Evolutionary conservation across 495 filamentous ascomycete species (phyloP), one percentile per base, ranked within the genome.

Genomic region (Chlorociboria aeruginascens): DNA sequence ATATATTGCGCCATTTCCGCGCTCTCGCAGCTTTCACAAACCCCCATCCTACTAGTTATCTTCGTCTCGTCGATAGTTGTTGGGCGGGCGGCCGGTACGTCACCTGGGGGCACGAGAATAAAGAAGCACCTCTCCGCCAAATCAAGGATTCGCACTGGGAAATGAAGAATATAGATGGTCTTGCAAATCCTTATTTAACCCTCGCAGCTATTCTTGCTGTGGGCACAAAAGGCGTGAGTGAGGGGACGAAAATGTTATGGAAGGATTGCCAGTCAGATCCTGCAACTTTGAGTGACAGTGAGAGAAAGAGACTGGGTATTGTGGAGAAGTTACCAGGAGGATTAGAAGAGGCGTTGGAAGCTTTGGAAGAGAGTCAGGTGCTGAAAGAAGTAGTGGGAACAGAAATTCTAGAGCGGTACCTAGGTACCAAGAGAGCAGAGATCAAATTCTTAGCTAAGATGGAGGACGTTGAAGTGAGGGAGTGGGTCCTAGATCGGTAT

Each of bases 11-110:
- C 16, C 81, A 83, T 56, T 58, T 90, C 1, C 69, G 65, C 6
- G 70, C 76, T n/a, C 66, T 89, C n/a, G 57, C 69, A 32, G 83
- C 84, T 0, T 77, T 90, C 50, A 69, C 75, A 0, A 73, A 85
- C 51, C 65, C 78, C 28, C 75, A 76, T 46, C 60, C 69, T 3
- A 64, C 67, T 0, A 77, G 70, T 49, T 90, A 87, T 61, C 70
- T 70, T 31, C 68, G 85, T 7, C 65, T 82, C n/a, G 56, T 56
- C 3, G 81, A 85, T 52, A 71, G 81, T 10, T 66, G 70, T 32
- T 94, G 88, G 88, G 75, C 81, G 0, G 84, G 83, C 2, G 84
- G 84, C 0, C 72, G 77, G 6, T 89, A 80, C 75, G 71, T 86
- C 0, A 63, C 75, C 0, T 89, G 85, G 83, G 85, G 85, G 10